A percentile compares a stretch with the other conserved stretches of the same genome.
phyloP scores from a whole-genome alignment of 2,329 filamentous ascomycete genomes.

The Penicillium sp. region DNA sequence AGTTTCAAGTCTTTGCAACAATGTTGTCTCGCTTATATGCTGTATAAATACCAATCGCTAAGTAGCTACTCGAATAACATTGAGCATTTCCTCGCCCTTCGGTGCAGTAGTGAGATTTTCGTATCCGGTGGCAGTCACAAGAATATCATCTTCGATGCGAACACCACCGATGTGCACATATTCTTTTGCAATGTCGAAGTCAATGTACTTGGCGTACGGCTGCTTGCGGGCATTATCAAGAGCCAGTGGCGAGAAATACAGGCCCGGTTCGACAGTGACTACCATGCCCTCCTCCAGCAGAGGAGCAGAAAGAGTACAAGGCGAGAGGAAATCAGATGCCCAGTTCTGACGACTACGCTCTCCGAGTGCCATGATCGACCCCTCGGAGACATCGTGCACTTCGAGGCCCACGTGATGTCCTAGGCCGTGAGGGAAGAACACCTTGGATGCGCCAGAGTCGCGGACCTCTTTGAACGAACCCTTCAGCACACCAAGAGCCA shows the following conservation, averaged over 20 bases:
- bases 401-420: slow-evolving; percentile 58
- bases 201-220: slow-evolving; percentile 38
- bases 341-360: not conserved
- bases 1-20: no score
- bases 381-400: slow-evolving; percentile 46
- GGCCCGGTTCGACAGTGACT: slow-evolving; percentile 58
- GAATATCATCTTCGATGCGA: slow-evolving; percentile 60
- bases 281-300: slow-evolving; percentile 56
- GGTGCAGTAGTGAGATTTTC: slow-evolving; percentile 73
- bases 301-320: slow-evolving; percentile 37
- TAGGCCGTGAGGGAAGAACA: slow-evolving; percentile 54
- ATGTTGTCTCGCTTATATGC: not conserved
- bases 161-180: slow-evolving; percentile 48
- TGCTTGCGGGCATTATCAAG: slow-evolving; percentile 36
- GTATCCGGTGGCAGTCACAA: slow-evolving; percentile 68
- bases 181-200: slow-evolving; percentile 40
- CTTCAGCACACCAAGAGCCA: slow-evolving; percentile 73
- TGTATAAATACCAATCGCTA: slow-evolving; percentile 1
- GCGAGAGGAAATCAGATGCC: slow-evolving; percentile 21
- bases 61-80: slow-evolving; percentile 36
- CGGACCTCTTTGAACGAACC: slow-evolving; percentile 55
- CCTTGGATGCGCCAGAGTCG: slow-evolving; percentile 37
- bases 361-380: slow-evolving; percentile 34
- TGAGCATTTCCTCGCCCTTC: slow-evolving; percentile 62
- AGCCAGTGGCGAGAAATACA: slow-evolving; percentile 46